These are phyloP conservation scores for Wickerhamiella sergipiensis DNA, from an alignment of 805 yeast species.

Conservation along the genomic window DNA sequence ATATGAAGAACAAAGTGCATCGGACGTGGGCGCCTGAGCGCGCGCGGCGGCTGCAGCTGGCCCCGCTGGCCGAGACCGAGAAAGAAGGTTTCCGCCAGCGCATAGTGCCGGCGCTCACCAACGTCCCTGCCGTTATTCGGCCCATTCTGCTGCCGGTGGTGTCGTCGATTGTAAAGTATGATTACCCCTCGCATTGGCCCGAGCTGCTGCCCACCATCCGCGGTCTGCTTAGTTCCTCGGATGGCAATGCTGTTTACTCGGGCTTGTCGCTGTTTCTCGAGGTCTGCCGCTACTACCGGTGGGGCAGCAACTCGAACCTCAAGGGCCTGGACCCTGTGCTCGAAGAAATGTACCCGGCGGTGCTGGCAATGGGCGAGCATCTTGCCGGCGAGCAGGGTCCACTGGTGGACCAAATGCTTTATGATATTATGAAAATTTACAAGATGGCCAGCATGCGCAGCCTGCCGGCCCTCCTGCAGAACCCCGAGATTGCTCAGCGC, in stretches of 20 bases:
- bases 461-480: conserved; percentile 51
- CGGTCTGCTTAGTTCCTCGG: conserved; percentile 32
- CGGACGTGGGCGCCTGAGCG: conserved; percentile 41
- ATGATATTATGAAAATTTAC: conserved; percentile 58
- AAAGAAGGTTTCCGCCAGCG: conserved; percentile 60
- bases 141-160: conserved; percentile 36
- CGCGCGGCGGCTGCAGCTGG: conserved; percentile 7
- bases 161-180: conserved; percentile 36
- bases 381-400: conserved; percentile 30
- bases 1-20: conserved; percentile 60
- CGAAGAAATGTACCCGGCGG: conserved; percentile 45
- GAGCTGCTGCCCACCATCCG: conserved; percentile 35
- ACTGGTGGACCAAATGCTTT: conserved; percentile 57
- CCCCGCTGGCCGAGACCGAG: conserved; percentile 35
- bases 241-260: conserved; percentile 38
- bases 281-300: conserved; percentile 55
- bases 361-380: conserved; percentile 52
- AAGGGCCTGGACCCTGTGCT: conserved; percentile 41
- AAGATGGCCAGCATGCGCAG: conserved; percentile 47
- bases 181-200: conserved; percentile 43
- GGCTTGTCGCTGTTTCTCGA: conserved; percentile 63
- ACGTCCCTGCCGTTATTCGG: conserved; percentile 29
- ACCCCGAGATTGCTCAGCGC: conserved; percentile 34
- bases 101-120: conserved; percentile 48
- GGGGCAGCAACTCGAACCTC: conserved; percentile 47